Evolutionary conservation across 768 basidiomycete genomes (phyloP), one percentile per base, ranked within the genome.

Genomic region (Trametes maxima): DNA sequence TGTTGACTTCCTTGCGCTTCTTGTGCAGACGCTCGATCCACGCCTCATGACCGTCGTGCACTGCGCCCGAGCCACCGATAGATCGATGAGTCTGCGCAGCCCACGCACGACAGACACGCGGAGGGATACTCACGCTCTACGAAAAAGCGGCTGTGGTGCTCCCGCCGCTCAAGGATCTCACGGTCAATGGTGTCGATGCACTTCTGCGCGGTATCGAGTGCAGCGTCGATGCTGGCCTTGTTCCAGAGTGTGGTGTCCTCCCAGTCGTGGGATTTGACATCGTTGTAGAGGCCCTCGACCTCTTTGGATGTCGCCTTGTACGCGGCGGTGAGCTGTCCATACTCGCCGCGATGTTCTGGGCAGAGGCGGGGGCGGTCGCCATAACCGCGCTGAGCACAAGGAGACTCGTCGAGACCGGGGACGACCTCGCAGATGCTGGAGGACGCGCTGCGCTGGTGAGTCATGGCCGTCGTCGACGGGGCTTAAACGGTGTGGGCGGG

Each of bases 141-240:
- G 49, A 58, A 58, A 40, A 58, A 58, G n/a, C 57, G 57, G 19
- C 49, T 13, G 33, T 58, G 57, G 42, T 58, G 57, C 48, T 44
- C 48, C 42, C 35, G 25, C 12, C 57, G 57, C 48, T 33, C 47
- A 16, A 16, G 25, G 57, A 58, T 50, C 57, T 58, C 57, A 28
- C 28, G 17, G n/a, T 58, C 42, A n/a, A 50, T 25, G 11, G 48
- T 39, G n/a, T 19, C 24, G 12, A 33, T 11, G 46, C 57, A 58
- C 1, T n/a, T 13, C 13, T 3, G 1, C 3, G 57, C 57, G 19
- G 28, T 19, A n/a, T 4, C 28, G 1, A 58, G 8, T 22, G 57
- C 48, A 2, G 13, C n/a, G 7, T 28, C 39, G n/a, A 58, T 28
- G 48, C 21, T 21, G 5, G 25, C n/a, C n/a, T 43, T 11, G 48